A percentile compares a stretch with the other conserved stretches of the same genome.
These are phyloP conservation scores for Penicillium arizonense DNA, from an alignment of 495 filamentous ascomycete genomes.

Conservation along the genomic window DNA sequence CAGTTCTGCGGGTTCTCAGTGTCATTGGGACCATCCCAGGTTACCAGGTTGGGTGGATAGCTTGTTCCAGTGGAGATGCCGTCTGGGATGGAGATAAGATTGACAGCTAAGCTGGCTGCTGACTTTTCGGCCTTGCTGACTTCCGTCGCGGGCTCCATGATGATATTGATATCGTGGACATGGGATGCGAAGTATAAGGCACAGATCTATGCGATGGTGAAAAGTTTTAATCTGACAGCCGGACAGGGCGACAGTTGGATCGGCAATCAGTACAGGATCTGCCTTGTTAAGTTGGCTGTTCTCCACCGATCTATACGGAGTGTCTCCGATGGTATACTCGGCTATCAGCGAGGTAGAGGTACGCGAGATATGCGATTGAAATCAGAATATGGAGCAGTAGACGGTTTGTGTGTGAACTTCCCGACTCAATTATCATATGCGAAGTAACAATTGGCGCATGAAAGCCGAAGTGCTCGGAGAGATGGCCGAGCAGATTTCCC, in stretches of 20 bases:
- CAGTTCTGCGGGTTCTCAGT: slow-evolving; percentile 66
- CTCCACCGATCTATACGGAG: slow-evolving; percentile 8
- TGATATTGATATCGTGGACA: not conserved
- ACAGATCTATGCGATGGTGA: too few relatives aligned
- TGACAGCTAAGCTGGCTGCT: slow-evolving; percentile 4
- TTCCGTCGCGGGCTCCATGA: not conserved
- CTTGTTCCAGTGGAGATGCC: slow-evolving; percentile 2
- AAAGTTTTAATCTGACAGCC: too few relatives aligned
- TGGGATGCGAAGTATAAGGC: not conserved
- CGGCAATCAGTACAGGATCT: slow-evolving; percentile 5
- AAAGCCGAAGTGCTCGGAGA: slow-evolving; percentile 1
- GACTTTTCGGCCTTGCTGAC: not conserved
- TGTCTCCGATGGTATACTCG: slow-evolving; percentile 5
- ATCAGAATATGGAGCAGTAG: too few relatives aligned
- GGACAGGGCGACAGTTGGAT: not conserved
- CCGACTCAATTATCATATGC: too few relatives aligned
- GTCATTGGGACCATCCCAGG: slow-evolving; percentile 51
- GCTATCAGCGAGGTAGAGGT: too few relatives aligned
- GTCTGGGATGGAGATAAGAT: slow-evolving; percentile 1
- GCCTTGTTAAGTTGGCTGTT: not conserved
- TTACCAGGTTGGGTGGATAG: slow-evolving; percentile 13
- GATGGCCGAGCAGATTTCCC: slow-evolving; percentile 2
- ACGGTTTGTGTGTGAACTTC: too few relatives aligned
- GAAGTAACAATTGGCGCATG: not conserved
- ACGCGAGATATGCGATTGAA: too few relatives aligned